Base-by-base conservation (phyloP, 805 yeast genomes). In the Kodamaea kakaduensis region DNA sequence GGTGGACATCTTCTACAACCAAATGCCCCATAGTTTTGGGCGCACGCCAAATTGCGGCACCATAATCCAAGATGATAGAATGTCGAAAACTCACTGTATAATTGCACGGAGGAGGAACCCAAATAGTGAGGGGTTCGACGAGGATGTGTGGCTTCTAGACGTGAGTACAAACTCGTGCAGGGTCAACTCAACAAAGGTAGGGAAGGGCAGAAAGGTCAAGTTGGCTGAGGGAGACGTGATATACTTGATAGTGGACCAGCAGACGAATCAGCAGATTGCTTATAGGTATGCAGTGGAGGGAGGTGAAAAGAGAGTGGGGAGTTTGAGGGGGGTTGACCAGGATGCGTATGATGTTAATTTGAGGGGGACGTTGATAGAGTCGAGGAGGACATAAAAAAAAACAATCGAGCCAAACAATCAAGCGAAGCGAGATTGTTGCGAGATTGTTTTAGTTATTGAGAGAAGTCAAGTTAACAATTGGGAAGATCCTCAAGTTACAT, bases 51-150 rank as follows among this genome's bases (percentile, higher is more conserved):
- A 69, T 3, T 74, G 84, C 41, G 78, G 84, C 51, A 70, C 75
- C 21, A 66, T 65, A 27, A 73, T 85, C 12, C 64, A 73, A 20
- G 96, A 89, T 46, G 82, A 73, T 46, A 61, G 96, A 30, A 72
- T 90, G 48, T 89, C 97, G 2, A 84, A 87, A 44, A 68, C 81
- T 1, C 97, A 93, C 58, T 88, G 96, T 56, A 61, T 78, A 19
- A 64, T 90, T 9, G 48, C 69, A 36, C 77, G 77, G 48, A 73
- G 77, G 40, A 12, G 32, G 14, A 25, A 29, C 10, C 10, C 40
- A 47, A 69, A 34, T 75, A 76, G 48, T 71, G 77, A 40, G 65
- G 87, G 14, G 24, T 16, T n/a, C 4, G 5, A 69, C 6, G 84
- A 80, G 38, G 88, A 80, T 51, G 67, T 84, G 10, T 87, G 95